Base-by-base conservation (phyloP, 2,329 filamentous ascomycete species). In the Talaromyces sp. region DNA sequence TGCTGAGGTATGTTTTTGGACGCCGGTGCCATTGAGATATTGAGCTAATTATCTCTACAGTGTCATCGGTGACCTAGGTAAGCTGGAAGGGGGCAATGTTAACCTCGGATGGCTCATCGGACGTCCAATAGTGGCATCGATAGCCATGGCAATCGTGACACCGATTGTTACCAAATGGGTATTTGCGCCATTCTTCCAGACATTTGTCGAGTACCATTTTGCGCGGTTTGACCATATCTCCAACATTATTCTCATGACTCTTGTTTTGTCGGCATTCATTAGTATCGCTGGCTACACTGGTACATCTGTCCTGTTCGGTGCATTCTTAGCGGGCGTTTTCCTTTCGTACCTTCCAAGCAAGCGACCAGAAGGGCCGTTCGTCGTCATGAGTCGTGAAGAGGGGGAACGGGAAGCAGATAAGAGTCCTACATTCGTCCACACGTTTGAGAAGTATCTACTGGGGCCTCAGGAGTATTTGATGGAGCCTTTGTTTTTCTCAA, bases 91-190 rank as follows among this genome's bases (percentile, higher is more conserved):
- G 6, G 47, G 51, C 10, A 20, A 62, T 19, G 59, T 57, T 35
- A 70, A 66, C 49, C 65, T 75, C 3, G 70, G 69, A 49, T 74
- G 72, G 68, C 54, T 70, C 2, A 73, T 75, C 30, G 71, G 71
- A 2, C 66, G 71, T 5, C 73, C 73, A 0, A 72, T 75, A 39
- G 65, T 74, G 6, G 73, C 72, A 24, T 73, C 72, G 4, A 53
- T 65, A 14, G 70, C 58, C 24, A 73, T 75, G 56, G 66, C 67
- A 1, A 59, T 74, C 14, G 36, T 68, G 29, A 73, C 68, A 0
- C 70, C 72, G 2, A 39, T 75, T 2, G 47, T 73, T 11, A 71
- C 71, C 4, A 73, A 69, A 52, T 77, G 67, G 55, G 40, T 74
- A 1, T 71, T 77, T 42, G 74, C 74, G 1, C 71, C 70, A 0